Conservation (phyloP, 2,329 filamentous ascomycete species). For the Penicillium italicum region DNA sequence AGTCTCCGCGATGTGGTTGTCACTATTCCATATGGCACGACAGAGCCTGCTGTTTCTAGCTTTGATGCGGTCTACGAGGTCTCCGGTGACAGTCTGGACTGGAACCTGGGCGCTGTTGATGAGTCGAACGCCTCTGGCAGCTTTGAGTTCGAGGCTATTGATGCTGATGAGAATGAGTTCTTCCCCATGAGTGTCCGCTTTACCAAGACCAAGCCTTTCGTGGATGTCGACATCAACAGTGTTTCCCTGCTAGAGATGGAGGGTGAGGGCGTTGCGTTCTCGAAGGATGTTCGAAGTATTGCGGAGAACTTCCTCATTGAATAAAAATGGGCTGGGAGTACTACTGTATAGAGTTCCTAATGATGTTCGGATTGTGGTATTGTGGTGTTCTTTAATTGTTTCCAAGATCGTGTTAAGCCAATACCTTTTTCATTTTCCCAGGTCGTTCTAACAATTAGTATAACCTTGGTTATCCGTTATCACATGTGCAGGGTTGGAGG, state of each 20-base stretch:
- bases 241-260: conserved; percentile 46
- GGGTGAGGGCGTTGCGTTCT: conserved; percentile 43
- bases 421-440: conserved; percentile 1
- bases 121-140: conserved; percentile 77
- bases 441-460: not conserved
- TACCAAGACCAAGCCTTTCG: conserved; percentile 76
- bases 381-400: conserved; percentile 19
- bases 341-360: conserved; percentile 37
- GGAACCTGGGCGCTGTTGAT: conserved; percentile 84
- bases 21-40: conserved; percentile 77
- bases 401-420: conserved; percentile 23
- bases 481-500: not conserved
- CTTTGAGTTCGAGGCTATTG: conserved; percentile 92
- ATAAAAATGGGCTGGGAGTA: conserved; percentile 27
- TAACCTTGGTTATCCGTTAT: too few relatives aligned
- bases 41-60: conserved; percentile 83
- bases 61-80: conserved; percentile 95
- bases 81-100: conserved; percentile 86
- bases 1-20: conserved; percentile 79
- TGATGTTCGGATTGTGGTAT: conserved; percentile 35
- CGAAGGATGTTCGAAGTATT: conserved; percentile 45
- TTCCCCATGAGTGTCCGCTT: conserved; percentile 96
- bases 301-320: conserved; percentile 47
- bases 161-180: conserved; percentile 87
- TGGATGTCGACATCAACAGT: conserved; percentile 77